Percentiles rank a stretch among this genome's conserved stretches.
These are phyloP conservation scores for Nitzschia sp. DNA, from an alignment of 108 stramenopile genomes.

Conservation along the genomic window DNA sequence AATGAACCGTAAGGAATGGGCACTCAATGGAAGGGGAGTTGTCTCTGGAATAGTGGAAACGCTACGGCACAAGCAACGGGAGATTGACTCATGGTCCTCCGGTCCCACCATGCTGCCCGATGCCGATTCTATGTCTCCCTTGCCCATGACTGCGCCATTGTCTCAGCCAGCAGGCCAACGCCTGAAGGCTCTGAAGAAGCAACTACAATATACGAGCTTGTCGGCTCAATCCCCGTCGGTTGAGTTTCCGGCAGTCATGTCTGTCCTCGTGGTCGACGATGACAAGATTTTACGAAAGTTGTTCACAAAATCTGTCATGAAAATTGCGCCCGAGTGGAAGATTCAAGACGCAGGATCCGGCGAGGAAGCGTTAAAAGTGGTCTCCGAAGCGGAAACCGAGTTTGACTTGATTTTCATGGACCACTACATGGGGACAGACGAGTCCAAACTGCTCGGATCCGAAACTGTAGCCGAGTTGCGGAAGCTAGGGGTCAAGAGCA, in stretches of 20 bases:
- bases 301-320: constrained; percentile 34
- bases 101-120: not conserved
- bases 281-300: constrained; percentile 53
- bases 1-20: constrained; percentile 6
- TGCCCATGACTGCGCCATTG: not conserved
- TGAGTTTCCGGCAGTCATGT: constrained; percentile 24
- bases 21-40: not conserved
- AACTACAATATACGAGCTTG: not conserved
- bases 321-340: constrained; percentile 36
- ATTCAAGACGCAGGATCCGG: constrained; percentile 49
- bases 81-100: not conserved
- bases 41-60: not conserved
- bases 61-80: not conserved
- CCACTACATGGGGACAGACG: constrained; percentile 40
- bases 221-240: not conserved
- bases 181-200: not conserved
- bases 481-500: constrained; percentile 11
- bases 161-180: not conserved
- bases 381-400: constrained; percentile 12
- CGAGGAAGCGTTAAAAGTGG: constrained; percentile 37
- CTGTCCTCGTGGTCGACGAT: constrained; percentile 58
- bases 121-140: not conserved
- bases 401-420: constrained; percentile 52
- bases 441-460: constrained; percentile 40
- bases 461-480: constrained; percentile 35